phyloP scores from a whole-genome alignment of 495 filamentous ascomycete species.

The Pseudoneurospora amorphoporcata region DNA sequence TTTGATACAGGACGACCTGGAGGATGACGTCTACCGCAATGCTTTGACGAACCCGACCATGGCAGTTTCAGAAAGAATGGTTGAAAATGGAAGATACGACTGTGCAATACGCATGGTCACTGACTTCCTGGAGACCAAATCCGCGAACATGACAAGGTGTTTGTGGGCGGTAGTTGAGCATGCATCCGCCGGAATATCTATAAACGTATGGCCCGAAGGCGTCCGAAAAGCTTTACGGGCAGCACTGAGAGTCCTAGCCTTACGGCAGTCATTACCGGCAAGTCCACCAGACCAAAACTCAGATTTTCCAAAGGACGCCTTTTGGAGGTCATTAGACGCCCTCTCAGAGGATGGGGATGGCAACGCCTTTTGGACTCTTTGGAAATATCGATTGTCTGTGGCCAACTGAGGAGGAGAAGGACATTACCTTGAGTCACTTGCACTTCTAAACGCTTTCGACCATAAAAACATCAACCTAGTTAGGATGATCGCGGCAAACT shows the following conservation, averaged over 20 bases:
- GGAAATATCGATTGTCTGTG: neutral
- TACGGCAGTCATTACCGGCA: neutral
- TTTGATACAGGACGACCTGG: neutral
- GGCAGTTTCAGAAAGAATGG: too few relatives aligned
- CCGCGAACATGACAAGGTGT: neutral
- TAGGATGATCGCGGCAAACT: neutral
- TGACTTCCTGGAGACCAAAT: neutral
- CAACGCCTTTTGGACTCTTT: neutral
- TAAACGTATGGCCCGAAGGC: too few relatives aligned
- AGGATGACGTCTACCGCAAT: too few relatives aligned
- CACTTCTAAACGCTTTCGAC: neutral
- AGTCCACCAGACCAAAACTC: neutral
- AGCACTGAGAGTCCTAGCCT: neutral
- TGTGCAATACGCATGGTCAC: neutral
- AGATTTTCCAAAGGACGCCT: neutral
- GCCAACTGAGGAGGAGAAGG: neutral
- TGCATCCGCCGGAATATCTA: neutral
- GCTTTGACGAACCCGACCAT: too few relatives aligned
- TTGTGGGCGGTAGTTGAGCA: neutral
- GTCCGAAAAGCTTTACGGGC: neutral
- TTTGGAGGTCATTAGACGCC: neutral
- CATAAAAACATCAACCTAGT: neutral
- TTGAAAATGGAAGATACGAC: too few relatives aligned
- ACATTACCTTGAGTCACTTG: neutral
- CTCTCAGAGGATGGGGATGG: neutral